Conservation (phyloP, 2,329 filamentous ascomycete species). For the Aspergillus pseudoviridinutans region DNA sequence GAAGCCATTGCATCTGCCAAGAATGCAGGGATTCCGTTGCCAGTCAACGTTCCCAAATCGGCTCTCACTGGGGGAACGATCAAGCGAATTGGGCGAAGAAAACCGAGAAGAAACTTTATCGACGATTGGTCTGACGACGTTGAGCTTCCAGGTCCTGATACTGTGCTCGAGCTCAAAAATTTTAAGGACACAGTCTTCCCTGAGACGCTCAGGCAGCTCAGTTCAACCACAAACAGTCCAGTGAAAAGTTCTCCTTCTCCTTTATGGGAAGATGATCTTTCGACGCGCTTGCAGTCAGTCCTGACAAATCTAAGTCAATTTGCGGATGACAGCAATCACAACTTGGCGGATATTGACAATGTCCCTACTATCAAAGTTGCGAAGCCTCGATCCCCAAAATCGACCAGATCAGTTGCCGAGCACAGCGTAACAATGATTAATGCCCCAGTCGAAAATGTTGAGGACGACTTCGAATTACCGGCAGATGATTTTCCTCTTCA, state of each 20-base stretch:
- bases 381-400: conserved; percentile 54
- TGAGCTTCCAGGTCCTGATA: conserved; percentile 59
- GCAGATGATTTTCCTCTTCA: conserved; percentile 59
- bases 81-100: conserved; percentile 76
- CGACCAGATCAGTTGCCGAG: conserved; percentile 49
- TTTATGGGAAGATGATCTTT: conserved; percentile 34
- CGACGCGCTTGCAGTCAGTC: conserved; percentile 51
- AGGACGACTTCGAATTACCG: conserved; percentile 69
- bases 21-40: conserved; percentile 86
- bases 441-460: conserved; percentile 61
- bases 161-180: conserved; percentile 60
- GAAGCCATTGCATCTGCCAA: conserved; percentile 86
- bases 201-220: conserved; percentile 65
- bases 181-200: conserved; percentile 61
- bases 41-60: conserved; percentile 78
- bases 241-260: conserved; percentile 30
- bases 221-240: conserved; percentile 42
- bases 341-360: conserved; percentile 61
- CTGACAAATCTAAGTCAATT: conserved; percentile 59
- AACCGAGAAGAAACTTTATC: conserved; percentile 67
- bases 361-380: conserved; percentile 65
- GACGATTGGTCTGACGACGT: conserved; percentile 81
- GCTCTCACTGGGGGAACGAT: conserved; percentile 90
- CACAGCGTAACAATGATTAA: conserved; percentile 46
- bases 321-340: conserved; percentile 51